Evolutionary conservation across 2,329 filamentous ascomycete genomes (phyloP).

Genomic region (Colletotrichum tropicale): DNA sequence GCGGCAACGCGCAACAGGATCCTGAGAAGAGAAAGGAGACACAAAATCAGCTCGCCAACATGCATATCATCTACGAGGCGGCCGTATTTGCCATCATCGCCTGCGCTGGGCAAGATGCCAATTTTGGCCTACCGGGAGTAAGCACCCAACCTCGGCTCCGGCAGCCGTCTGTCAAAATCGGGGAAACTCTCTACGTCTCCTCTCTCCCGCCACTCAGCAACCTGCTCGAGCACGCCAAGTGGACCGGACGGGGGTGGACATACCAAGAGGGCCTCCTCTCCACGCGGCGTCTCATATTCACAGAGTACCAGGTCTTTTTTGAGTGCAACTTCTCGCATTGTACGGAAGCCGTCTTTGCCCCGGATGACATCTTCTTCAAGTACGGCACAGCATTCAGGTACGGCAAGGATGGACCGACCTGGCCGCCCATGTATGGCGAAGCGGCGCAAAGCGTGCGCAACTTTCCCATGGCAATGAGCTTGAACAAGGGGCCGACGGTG

Average conservation of each 20-base stretch:
- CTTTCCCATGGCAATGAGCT: neutral
- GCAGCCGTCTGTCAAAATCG: constrained; percentile 27
- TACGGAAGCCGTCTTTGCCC: neutral
- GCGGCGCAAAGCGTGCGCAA: neutral
- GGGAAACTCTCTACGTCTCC: neutral
- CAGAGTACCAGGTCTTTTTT: constrained; percentile 43
- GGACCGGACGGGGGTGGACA: constrained; percentile 42
- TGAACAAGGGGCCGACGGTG: neutral
- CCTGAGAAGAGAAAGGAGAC: constrained; percentile 16
- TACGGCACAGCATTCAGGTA: neutral
- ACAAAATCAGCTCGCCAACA: constrained; percentile 33
- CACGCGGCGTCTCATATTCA: constrained; percentile 40
- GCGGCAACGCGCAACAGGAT: constrained; percentile 12
- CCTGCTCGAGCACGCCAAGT: constrained; percentile 33
- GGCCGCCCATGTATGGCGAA: neutral
- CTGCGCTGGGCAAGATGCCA: constrained; percentile 36
- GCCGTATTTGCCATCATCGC: constrained; percentile 43
- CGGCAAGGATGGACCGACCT: neutral
- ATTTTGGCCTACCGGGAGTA: constrained; percentile 39
- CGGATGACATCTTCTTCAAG: neutral
- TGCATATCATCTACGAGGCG: constrained; percentile 43
- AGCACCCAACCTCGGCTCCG: constrained; percentile 32
- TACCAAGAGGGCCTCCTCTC: constrained; percentile 43
- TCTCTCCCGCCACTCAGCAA: neutral
- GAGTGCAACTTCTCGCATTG: constrained; percentile 33